These are phyloP conservation scores for Chrysanthemum seticuspe DNA, from an alignment of 129 eudicot species.

Conservation along the genomic window DNA sequence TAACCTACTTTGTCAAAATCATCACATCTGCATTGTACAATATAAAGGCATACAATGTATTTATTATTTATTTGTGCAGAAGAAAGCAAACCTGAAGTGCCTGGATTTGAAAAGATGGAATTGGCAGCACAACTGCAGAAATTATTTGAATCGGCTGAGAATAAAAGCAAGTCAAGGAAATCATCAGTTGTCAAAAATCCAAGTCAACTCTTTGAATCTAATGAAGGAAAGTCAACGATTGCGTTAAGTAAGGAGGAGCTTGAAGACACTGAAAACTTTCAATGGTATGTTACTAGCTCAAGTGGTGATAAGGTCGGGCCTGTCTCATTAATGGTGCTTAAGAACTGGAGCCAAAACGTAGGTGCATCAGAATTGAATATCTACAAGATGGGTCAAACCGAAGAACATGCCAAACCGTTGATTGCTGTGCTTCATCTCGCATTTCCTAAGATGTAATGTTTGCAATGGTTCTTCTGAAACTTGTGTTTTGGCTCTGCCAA, in stretches of 20 bases:
- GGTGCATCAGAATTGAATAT: constrained; percentile 46
- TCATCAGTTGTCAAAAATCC: constrained; percentile 30
- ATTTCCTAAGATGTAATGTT: constrained; percentile 24
- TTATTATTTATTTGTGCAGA: constrained; percentile 16
- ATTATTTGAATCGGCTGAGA: constrained; percentile 25
- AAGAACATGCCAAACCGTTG: constrained; percentile 45
- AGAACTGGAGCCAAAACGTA: constrained; percentile 39
- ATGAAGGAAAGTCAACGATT: constrained; percentile 26
- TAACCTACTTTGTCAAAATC: no score
- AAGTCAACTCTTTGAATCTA: constrained; percentile 35
- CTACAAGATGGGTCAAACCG: constrained; percentile 40
- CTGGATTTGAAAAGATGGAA: constrained; percentile 29
- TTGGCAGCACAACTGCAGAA: constrained; percentile 31
- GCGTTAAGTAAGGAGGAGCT: constrained; percentile 29
- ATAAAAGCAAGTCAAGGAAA: constrained; percentile 13
- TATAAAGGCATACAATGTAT: not conserved
- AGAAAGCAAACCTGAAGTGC: constrained; percentile 26
- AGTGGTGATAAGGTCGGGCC: constrained; percentile 44
- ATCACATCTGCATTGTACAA: no score
- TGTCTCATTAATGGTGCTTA: constrained; percentile 37
- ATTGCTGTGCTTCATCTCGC: constrained; percentile 44
- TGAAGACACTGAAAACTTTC: constrained; percentile 35
- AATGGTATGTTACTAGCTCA: constrained; percentile 43
- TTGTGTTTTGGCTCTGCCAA: constrained; percentile 1
- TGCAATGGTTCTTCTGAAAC: constrained; percentile 18